A percentile compares a stretch with the other conserved stretches of the same genome.
phyloP scores from a whole-genome alignment of 352 stramenopile genomes.

The Sclerospora graminicola region DNA sequence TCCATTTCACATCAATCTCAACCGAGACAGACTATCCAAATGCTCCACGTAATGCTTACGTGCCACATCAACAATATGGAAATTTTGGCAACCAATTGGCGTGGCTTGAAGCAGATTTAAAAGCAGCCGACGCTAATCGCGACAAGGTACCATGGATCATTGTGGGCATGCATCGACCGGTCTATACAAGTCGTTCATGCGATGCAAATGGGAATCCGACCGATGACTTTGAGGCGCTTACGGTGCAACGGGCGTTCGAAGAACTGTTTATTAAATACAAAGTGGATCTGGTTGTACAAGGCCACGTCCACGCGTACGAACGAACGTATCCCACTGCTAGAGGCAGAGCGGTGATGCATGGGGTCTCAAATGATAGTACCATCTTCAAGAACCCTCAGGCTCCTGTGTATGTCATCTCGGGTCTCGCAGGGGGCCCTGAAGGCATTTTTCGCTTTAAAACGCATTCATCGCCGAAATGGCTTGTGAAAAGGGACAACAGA shows the following conservation, averaged over 20 bases:
- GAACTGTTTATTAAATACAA: conserved; percentile 49
- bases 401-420: conserved; percentile 38
- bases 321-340: conserved; percentile 33
- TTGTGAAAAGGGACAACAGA: conserved; percentile 18
- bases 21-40: too few relatives aligned
- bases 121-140: too few relatives aligned
- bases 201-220: conserved; percentile 9
- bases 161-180: too few relatives aligned
- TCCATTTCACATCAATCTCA: too few relatives aligned
- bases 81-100: conserved; percentile 33
- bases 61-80: conserved; percentile 18
- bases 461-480: conserved; percentile 17
- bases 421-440: conserved; percentile 23
- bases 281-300: conserved; percentile 47
- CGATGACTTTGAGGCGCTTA: conserved; percentile 12
- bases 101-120: too few relatives aligned
- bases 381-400: conserved; percentile 34
- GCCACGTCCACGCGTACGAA: too few relatives aligned
- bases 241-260: conserved; percentile 41
- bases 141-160: too few relatives aligned
- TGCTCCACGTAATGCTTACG: too few relatives aligned
- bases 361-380: conserved; percentile 28
- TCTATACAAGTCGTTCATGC: too few relatives aligned
- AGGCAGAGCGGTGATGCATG: conserved; percentile 23
- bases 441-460: conserved; percentile 19